Base-by-base conservation (phyloP, 1,284 basidiomycete species). In the Mixia osmundae region DNA sequence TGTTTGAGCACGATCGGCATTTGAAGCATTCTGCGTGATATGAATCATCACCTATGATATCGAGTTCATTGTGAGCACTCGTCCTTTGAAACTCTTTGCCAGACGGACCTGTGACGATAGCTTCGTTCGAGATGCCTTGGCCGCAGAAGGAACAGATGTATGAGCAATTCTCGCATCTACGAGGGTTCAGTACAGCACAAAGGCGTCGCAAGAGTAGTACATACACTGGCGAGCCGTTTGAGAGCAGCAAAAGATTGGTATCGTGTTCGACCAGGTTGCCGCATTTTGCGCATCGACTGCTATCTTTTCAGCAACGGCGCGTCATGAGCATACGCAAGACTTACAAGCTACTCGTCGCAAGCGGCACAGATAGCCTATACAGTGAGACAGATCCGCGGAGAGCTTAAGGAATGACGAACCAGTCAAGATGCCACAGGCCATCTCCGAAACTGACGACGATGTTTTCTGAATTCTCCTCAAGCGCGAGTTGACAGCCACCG, bases 11-110 rank as follows among this genome's bases (percentile, higher is more conserved):
- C 25, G 85, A 76, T 49, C 83, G 76, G 61, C 89, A 97, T 48
- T 85, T 87, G 66, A 97, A 97, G 62, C 89, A 97, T 48, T 87
- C 77, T 3, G 89, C 87, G 56, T 97, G 89, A 52, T 95, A 97
- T 1, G 83, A 85, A 56, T 95, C 89, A 57, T 97, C 85, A 39
- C 89, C 85, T 38, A 43, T 16, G 36, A 32, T 40, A 36, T 41
- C 38, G 19, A 5, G n/a, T n/a, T n/a, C n/a, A n/a, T n/a, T 12
- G 9, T 4, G 32, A 43, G 30, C n/a, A 36, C 15, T 11, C 5
- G n/a, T 35, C 15, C 9, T 20, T n/a, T n/a, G 19, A 30, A 10
- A 14, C 25, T 6, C 3, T 5, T 15, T 21, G 12, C n/a, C 20
- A 12, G 14, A 39, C 42, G 27, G 5, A 48, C 53, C 57, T 10